Base-by-base conservation (phyloP, 495 filamentous ascomycete species). In the Endocarpon pusillum region DNA sequence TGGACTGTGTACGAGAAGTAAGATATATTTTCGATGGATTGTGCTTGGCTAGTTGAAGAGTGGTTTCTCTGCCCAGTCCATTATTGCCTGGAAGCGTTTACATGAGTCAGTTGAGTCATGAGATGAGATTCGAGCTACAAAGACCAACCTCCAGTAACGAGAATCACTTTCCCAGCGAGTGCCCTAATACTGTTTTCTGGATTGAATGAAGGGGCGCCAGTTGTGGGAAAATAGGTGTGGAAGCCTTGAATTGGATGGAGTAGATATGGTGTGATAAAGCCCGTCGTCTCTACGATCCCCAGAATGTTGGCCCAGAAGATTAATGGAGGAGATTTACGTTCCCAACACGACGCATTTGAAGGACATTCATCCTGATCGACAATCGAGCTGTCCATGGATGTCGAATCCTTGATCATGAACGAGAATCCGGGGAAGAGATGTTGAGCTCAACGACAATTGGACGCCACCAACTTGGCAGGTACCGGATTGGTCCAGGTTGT, bases 31-130 rank as follows among this genome's bases (percentile, higher is more conserved):
- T 56, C 8, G 47, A 40, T 5, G 75, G 72, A 12, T 61, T 44
- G 36, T 76, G 72, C 35, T 61, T 59, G 27, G 64, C 61, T 1
- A 73, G 58, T 8, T 62, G 57, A 17, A 62, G 48, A 22, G 72
- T 50, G 5, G 67, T 61, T 33, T 67, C 63, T 40, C 62, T 66
- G 26, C 73, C 73, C 0, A 78, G 53, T 0, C 76, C 75, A 19
- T 58, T 51, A 32, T 65, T 78, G 31, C 69, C 70, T 60, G 28
- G 6, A n/a, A n/a, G n/a, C n/a, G n/a, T n/a, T n/a, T n/a, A n/a
- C 7, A 14, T 3, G 15, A 15, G 16, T 14, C n/a, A n/a, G n/a
- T 11, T 34, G 11, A 37, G 26, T 33, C 3, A 33, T 21, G 10
- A 18, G 25, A n/a, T 6, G 16, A 4, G 15, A n/a, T n/a, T n/a